Base-by-base conservation (phyloP, 108 stramenopile species). In the Stephanodiscus minutulus region DNA sequence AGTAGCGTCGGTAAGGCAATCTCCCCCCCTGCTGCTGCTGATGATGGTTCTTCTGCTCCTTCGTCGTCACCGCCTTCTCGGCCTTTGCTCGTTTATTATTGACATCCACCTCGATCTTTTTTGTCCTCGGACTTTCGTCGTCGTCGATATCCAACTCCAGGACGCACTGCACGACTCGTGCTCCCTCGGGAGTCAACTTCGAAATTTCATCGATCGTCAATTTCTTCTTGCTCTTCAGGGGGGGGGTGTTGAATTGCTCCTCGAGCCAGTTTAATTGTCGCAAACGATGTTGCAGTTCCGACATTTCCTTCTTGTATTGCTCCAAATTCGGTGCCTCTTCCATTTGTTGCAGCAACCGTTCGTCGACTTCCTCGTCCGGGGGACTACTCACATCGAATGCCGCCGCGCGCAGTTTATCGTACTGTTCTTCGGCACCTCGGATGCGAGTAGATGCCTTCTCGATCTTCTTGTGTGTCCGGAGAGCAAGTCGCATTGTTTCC, bases 401-500 rank as follows among this genome's bases (percentile, higher is more conserved):
- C n/a, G 44, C 50, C n/a, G 44, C 50, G 12, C 56, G 70, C 50
- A 86, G 57, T 61, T 76, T 70, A 39, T 87, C 81, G 24, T 88
- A 81, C 31, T 74, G 54, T n/a, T 84, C 78, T 39, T 79, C 67
- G 15, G 93, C 88, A 37, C 82, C 83, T 56, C 62, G 49, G 22
- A 88, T 55, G 5, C 87, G 79, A n/a, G 73, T 49, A 27, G 77
- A 79, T 2, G 82, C 88, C 52, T 95, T 95, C 11, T 90, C 91
- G 17, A 91, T 85, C 64, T 95, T 95, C 55, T 95, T 95, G 80
- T 85, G 87, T 36, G 85, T 84, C 46, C 93, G 87, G 7, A 85
- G 64, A 18, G 74, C 78, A 7, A 83, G 81, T 24, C 90, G 85
- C 17, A 79, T 36, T 8, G 84, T 86, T 83, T 91, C 87, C 61